These are phyloP conservation scores for Termitomyces sp. DNA, from an alignment of 768 basidiomycete genomes.

Conservation along the genomic window DNA sequence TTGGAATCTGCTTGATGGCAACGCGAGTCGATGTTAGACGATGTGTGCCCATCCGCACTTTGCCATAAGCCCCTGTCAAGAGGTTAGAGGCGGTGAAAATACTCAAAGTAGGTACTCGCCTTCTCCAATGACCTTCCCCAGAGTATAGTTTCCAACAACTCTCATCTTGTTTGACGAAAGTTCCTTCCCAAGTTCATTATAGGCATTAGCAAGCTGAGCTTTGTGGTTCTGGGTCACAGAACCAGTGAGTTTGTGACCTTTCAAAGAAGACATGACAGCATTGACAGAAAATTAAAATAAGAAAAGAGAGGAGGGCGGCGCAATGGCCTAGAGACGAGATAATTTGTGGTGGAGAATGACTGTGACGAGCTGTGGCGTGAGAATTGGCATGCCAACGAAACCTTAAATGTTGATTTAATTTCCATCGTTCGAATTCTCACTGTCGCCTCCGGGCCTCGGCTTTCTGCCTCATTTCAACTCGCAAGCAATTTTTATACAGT, in stretches of 20 bases:
- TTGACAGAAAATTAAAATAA: constrained; percentile 30
- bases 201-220: constrained; percentile 89
- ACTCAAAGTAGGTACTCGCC: constrained; percentile 44
- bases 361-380: constrained; percentile 14
- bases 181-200: constrained; percentile 96
- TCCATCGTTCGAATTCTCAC: no score
- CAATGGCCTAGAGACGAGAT: constrained; percentile 24
- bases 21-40: constrained; percentile 88
- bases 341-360: constrained; percentile 6
- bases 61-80: constrained; percentile 83
- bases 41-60: constrained; percentile 92
- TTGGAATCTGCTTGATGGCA: constrained; percentile 98
- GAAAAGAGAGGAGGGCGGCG: constrained; percentile 35
- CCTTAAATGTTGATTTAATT: not conserved
- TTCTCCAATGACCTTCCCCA: constrained; percentile 94
- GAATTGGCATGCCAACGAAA: constrained; percentile 8
- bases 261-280: constrained; percentile 45
- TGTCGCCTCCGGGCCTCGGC: no score
- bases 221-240: constrained; percentile 75
- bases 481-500: not conserved
- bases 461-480: not conserved
- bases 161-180: constrained; percentile 87
- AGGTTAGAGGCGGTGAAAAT: constrained; percentile 9
- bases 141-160: constrained; percentile 92
- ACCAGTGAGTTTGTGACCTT: constrained; percentile 57